Evolutionary conservation across 176 grass and related monocot genomes (phyloP), one percentile per base, ranked within the genome.

Genomic region (Oryza longistaminata): DNA sequence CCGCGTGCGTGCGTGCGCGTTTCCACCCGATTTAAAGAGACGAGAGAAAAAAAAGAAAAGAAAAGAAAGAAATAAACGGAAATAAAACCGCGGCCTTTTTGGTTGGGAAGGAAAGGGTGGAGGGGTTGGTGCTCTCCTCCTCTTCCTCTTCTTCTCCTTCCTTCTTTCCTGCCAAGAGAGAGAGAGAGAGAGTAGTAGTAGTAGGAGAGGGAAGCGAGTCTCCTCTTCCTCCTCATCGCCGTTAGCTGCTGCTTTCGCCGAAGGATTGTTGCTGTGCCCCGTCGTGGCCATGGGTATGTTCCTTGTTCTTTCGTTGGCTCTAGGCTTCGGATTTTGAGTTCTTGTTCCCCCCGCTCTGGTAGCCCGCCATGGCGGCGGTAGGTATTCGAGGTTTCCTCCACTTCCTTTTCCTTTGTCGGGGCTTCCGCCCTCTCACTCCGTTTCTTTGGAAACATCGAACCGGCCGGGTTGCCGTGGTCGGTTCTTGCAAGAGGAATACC

Each of bases 381-480:
- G 22, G 39, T 74, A 74, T 83, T 42, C 13, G 2, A 15, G 22
- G 22, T 22, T 77, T 77, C 21, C 68, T 50, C 42, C 2, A 8
- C 10, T 43, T 31, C 50, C 39, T 27, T 27, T 43, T 31, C 50
- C 39, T 27, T 27, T 27, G 42, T n/a, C 42, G 31, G 13, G 21
- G 33, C 62, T 46, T 60, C 67, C 26, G 27, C 13, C 3, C 33
- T 3, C 3, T 88, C 25, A 40, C 34, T 76, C 64, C 31, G 12
- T 65, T 88, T 84, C 81, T 27, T 84, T 79, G 34, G 69, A 80
- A 88, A 68, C 70, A 88, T 69, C 37, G 75, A 79, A 27, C 27
- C 27, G 27, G 0, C 43, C 37, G 9, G 43, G 34, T 34, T 24
- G 11, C 44, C 3, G 45, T 15, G 19, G 31, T 37, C 45, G 43